Evolutionary conservation across 208 protist species (phyloP).

Genomic region (Histomonas meleagridis): DNA sequence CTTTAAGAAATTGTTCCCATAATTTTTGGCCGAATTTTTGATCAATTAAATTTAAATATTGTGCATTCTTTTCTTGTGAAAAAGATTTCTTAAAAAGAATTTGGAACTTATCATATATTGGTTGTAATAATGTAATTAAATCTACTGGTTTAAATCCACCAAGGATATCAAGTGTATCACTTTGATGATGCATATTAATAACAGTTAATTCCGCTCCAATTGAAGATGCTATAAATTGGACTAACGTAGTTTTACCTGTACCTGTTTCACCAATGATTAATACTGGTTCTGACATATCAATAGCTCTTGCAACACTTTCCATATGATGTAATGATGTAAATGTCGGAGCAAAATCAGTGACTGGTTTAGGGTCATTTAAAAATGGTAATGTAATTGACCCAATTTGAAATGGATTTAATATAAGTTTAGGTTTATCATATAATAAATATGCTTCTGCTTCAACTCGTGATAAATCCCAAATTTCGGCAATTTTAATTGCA

Average conservation of each 20-base stretch:
- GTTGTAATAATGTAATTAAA: conserved; percentile 50
- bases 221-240: conserved; percentile 64
- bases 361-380: background rate
- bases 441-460: background rate
- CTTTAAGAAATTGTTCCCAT: conserved; percentile 34
- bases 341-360: background rate
- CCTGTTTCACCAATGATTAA: conserved; percentile 87
- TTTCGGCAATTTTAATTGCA: background rate
- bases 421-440: background rate
- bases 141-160: conserved; percentile 96
- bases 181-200: conserved; percentile 96
- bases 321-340: conserved; percentile 46
- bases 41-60: conserved; percentile 40
- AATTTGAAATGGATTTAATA: background rate
- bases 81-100: conserved; percentile 80
- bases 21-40: background rate
- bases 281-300: conserved; percentile 5
- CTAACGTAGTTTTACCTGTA: conserved; percentile 69
- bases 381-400: background rate
- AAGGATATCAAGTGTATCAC: conserved; percentile 90
- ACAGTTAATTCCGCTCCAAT: conserved; percentile 69
- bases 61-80: conserved; percentile 47
- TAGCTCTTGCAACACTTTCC: conserved; percentile 67
- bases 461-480: background rate
- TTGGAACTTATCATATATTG: conserved; percentile 62